Conservation (phyloP, 83 land plant species). For the Picea mariana region DNA sequence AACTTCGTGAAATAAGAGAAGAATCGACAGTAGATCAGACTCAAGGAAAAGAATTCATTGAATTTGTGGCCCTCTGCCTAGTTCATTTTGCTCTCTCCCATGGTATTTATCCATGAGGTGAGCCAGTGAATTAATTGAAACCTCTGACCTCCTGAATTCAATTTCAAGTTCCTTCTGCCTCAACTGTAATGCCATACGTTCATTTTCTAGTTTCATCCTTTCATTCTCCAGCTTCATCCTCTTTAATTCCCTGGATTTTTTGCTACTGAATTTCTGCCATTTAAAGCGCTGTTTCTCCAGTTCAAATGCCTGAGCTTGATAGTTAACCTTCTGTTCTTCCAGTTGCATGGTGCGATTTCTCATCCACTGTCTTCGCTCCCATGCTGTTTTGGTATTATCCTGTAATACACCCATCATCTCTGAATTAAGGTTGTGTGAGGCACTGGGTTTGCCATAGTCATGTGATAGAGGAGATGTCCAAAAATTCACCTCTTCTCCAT, state of each 20-base stretch:
- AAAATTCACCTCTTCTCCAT: background rate
- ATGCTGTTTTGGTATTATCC: slow-evolving; percentile 2
- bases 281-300: slow-evolving; percentile 50
- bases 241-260: slow-evolving; percentile 43
- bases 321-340: slow-evolving; percentile 36
- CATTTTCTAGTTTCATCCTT: slow-evolving; percentile 33
- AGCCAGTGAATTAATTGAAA: background rate
- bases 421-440: background rate
- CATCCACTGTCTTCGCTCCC: slow-evolving; percentile 34
- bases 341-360: slow-evolving; percentile 19
- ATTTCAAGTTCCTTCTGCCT: slow-evolving; percentile 52
- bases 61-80: no score
- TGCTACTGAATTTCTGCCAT: slow-evolving; percentile 39
- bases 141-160: slow-evolving; percentile 28
- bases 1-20: no score
- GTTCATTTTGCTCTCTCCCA: slow-evolving; percentile 10
- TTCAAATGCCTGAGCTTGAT: slow-evolving; percentile 32
- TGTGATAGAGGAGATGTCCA: background rate
- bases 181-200: slow-evolving; percentile 31
- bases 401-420: slow-evolving; percentile 29
- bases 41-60: no score
- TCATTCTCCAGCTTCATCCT: slow-evolving; percentile 39
- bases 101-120: background rate
- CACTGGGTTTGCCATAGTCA: background rate
- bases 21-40: no score